phyloP scores from a whole-genome alignment of 768 basidiomycete genomes.

The Saitozyma podzolica region DNA sequence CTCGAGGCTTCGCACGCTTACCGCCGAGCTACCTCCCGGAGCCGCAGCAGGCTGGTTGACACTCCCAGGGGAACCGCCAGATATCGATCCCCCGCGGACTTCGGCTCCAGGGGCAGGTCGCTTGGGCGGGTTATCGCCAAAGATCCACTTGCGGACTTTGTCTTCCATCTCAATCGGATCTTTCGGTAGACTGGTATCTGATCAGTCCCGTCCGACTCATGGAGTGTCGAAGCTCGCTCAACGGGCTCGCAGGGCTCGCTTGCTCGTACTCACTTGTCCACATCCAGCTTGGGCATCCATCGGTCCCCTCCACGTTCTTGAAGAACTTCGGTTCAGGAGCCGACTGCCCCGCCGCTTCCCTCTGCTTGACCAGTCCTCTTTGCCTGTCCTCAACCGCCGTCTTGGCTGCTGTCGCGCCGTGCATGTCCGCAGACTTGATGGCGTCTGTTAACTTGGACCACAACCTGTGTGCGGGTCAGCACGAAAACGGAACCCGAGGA shows the following conservation, averaged over 20 bases:
- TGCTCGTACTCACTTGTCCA: conserved; percentile 42
- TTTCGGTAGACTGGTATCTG: conserved; percentile 63
- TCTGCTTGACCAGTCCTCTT: conserved; percentile 70
- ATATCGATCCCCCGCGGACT: background rate
- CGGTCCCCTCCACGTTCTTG: conserved; percentile 64
- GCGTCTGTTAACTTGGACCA: conserved; percentile 84
- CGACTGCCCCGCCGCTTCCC: conserved; percentile 69
- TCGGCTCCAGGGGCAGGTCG: background rate
- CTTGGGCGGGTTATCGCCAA: conserved; percentile 30
- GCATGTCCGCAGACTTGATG: conserved; percentile 86
- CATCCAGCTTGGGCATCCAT: conserved; percentile 74
- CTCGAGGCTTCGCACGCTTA: no score
- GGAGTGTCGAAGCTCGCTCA: conserved; percentile 44
- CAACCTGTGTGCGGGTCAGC: conserved; percentile 56
- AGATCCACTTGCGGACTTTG: conserved; percentile 80
- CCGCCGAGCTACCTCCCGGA: no score
- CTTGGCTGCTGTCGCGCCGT: conserved; percentile 88
- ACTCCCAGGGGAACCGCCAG: no score
- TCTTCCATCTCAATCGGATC: conserved; percentile 67
- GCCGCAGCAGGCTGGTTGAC: no score
- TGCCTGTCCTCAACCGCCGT: conserved; percentile 86
- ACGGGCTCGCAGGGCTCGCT: conserved; percentile 38
- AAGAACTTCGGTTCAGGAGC: conserved; percentile 79
- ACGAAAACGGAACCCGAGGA: background rate
- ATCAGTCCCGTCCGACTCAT: conserved; percentile 9